Conservation (phyloP, 345 rosid genomes). For the Pseudoturritis turrita region DNA sequence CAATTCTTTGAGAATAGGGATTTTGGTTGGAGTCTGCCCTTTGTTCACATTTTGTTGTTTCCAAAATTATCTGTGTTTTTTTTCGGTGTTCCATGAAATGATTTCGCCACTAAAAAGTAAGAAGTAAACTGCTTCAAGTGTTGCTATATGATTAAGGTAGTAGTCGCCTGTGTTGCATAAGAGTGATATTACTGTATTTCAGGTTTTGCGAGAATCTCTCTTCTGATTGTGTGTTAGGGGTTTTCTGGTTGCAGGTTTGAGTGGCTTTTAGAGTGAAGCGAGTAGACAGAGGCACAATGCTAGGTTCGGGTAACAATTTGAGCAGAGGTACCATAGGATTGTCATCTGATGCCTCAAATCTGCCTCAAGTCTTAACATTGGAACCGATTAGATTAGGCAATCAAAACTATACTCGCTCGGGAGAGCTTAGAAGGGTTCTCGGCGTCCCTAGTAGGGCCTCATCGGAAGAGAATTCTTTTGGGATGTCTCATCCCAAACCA, state of each 20-base stretch:
- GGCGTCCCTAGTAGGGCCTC: constrained; percentile 58
- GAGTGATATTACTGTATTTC: neutral
- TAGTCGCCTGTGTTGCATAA: neutral
- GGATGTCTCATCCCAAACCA: constrained; percentile 51
- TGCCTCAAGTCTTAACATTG: constrained; percentile 63
- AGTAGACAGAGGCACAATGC: constrained; percentile 37
- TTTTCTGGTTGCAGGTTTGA: constrained; percentile 14
- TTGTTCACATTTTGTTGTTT: neutral
- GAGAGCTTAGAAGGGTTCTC: constrained; percentile 74
- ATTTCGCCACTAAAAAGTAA: neutral
- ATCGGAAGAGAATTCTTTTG: constrained; percentile 65
- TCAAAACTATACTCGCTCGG: constrained; percentile 63
- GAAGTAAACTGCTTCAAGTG: neutral
- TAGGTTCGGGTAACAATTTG: constrained; percentile 51
- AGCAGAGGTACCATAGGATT: constrained; percentile 44
- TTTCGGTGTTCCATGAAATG: neutral
- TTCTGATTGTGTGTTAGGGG: neutral
- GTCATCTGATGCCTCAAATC: constrained; percentile 56
- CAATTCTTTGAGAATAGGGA: neutral
- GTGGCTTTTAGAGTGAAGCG: constrained; percentile 7
- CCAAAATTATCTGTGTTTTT: neutral
- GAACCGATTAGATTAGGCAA: constrained; percentile 71
- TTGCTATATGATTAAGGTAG: neutral
- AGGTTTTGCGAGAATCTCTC: neutral
- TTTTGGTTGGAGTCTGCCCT: neutral